phyloP scores from a whole-genome alignment of 2,329 filamentous ascomycete species.

The Curvularia sp. region DNA sequence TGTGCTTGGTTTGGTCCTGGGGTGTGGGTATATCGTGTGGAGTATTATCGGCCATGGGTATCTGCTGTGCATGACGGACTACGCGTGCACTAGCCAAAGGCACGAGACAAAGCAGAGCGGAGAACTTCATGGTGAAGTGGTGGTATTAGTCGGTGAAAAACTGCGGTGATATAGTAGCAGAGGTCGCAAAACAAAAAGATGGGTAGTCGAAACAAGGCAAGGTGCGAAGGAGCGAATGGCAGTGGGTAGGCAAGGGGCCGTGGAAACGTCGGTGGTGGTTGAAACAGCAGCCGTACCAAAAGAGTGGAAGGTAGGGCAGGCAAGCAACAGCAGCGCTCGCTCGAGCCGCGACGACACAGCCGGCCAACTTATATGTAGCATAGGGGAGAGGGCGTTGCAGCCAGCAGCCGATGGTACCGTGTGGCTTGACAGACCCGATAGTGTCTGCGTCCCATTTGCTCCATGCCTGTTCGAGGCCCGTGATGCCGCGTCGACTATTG shows the following conservation, averaged over 20 bases:
- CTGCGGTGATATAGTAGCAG: background rate
- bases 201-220: background rate
- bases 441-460: background rate
- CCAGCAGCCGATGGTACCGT: background rate
- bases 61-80: conserved; percentile 12
- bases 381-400: conserved; percentile 1
- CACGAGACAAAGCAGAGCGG: conserved; percentile 12
- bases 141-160: conserved; percentile 5
- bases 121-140: conserved; percentile 15
- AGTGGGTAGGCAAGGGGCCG: background rate
- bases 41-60: conserved; percentile 8
- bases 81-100: conserved; percentile 21
- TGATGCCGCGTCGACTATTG: conserved; percentile 2
- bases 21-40: background rate
- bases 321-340: background rate
- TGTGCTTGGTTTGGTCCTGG: conserved; percentile 7
- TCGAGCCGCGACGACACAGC: background rate
- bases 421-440: conserved; percentile 6
- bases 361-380: background rate
- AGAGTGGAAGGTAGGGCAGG: background rate
- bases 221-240: background rate
- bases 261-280: too few species aligned
- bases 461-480: background rate
- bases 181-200: background rate
- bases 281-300: background rate